Evolutionary conservation across 1,284 basidiomycete genomes (phyloP).

Genomic region (Boletus sp.): DNA sequence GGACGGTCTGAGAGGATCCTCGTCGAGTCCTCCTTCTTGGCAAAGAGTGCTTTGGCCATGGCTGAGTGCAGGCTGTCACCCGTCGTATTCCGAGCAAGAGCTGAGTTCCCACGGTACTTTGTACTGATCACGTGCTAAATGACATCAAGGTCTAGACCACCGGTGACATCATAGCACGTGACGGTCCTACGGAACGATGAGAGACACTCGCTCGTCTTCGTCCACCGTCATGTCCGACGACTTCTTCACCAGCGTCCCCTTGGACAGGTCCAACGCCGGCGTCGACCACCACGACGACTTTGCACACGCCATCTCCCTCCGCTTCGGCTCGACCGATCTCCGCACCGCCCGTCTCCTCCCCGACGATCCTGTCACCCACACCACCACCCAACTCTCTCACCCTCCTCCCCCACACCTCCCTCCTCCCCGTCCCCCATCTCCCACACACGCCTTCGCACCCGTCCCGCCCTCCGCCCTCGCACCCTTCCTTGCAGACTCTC

Average conservation of each 20-base stretch:
- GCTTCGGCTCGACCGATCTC: conserved; percentile 38
- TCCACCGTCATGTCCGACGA: conserved; percentile 33
- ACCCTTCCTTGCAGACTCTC: conserved; percentile 38
- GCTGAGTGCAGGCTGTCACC: too few relatives aligned
- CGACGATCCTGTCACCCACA: conserved; percentile 15
- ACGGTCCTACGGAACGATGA: conserved; percentile 4
- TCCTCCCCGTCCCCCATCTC: conserved; percentile 10
- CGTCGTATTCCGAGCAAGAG: conserved; percentile 29
- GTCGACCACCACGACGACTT: conserved; percentile 37
- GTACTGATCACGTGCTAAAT: conserved; percentile 24
- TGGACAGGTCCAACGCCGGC: conserved; percentile 9
- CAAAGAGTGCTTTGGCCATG: conserved; percentile 67
- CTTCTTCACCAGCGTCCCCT: conserved; percentile 34
- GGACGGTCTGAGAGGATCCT: conserved; percentile 73
- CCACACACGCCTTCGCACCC: conserved; percentile 34
- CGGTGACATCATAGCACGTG: conserved; percentile 40
- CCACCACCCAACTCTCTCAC: conserved; percentile 1
- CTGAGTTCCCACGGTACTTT: conserved; percentile 22
- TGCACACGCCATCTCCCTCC: conserved; percentile 43
- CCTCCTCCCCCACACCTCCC: neutral
- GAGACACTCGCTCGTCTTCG: neutral
- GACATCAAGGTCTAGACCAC: conserved; percentile 34
- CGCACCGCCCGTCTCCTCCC: conserved; percentile 41
- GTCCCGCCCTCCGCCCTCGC: conserved; percentile 40
- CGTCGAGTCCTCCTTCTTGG: conserved; percentile 68